Conservation (phyloP, 148 eudicot genomes). For the Talinum fruticosum region DNA sequence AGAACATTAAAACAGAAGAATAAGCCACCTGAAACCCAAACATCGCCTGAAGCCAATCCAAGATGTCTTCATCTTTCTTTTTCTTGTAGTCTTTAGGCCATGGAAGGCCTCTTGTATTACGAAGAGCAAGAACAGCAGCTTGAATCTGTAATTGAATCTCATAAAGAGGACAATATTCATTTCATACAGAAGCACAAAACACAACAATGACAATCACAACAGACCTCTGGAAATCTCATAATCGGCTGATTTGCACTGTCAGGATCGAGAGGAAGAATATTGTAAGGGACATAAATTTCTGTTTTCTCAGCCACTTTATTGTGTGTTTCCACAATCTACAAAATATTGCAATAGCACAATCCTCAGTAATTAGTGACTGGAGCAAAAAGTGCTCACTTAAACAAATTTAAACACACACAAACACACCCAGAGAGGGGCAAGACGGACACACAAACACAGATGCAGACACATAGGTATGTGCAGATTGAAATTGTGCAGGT, state of each 20-base stretch:
- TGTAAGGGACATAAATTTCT: conserved; percentile 81
- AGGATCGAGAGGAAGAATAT: conserved; percentile 96
- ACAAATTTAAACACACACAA: too few species aligned
- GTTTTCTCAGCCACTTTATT: conserved; percentile 98
- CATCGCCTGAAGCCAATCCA: conserved; percentile 97
- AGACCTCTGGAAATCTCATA: conserved; percentile 96
- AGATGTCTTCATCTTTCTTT: conserved; percentile 89
- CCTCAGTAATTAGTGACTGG: neutral
- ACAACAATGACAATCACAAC: neutral
- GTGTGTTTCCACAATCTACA: conserved; percentile 87
- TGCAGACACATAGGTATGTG: too few species aligned
- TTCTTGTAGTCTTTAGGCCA: conserved; percentile 97
- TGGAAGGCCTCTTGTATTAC: conserved; percentile 97
- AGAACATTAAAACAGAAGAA: neutral
- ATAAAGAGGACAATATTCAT: conserved; percentile 12
- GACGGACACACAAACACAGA: too few species aligned
- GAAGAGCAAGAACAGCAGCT: conserved; percentile 89
- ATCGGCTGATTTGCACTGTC: conserved; percentile 98
- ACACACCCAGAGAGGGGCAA: too few species aligned
- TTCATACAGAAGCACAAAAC: neutral
- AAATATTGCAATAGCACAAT: neutral
- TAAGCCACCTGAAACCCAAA: conserved; percentile 89
- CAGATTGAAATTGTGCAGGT: too few species aligned
- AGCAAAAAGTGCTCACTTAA: neutral
- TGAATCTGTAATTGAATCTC: conserved; percentile 58